phyloP scores from a whole-genome alignment of 768 basidiomycete genomes.

The Podaxis sp. region DNA sequence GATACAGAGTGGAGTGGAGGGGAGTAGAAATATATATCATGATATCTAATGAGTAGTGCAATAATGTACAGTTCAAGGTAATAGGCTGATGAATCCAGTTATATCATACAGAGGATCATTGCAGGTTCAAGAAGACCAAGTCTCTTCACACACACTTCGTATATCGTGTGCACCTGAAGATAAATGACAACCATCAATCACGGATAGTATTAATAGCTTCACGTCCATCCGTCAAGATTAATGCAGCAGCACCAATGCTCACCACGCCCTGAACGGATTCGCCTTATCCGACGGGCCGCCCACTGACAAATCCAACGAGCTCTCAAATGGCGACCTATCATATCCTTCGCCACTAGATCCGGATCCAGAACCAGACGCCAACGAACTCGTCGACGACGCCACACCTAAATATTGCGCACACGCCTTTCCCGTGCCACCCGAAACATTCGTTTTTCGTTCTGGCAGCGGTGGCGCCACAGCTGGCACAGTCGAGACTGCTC shows the following conservation, averaged over 20 bases:
- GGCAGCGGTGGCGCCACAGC: slow-evolving; percentile 44
- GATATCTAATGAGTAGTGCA: neutral
- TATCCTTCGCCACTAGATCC: slow-evolving; percentile 21
- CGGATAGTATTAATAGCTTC: neutral
- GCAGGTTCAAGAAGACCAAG: neutral
- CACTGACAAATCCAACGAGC: slow-evolving; percentile 42
- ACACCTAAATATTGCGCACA: neutral
- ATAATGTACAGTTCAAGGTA: neutral
- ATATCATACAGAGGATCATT: neutral
- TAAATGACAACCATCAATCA: neutral
- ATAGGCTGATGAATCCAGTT: neutral
- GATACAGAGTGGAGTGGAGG: too few relatives aligned
- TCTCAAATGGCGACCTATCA: slow-evolving; percentile 64
- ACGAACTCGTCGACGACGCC: slow-evolving; percentile 1
- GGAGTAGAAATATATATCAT: neutral
- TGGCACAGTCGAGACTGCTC: slow-evolving; percentile 22
- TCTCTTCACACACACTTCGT: neutral
- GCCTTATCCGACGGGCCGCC: neutral
- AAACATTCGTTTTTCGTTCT: slow-evolving; percentile 25
- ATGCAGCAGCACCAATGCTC: neutral
- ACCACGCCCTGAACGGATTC: slow-evolving; percentile 61
- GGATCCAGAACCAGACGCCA: slow-evolving; percentile 14
- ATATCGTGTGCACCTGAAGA: neutral
- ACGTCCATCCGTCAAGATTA: neutral
- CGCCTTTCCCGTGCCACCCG: neutral